A percentile compares a stretch with the other conserved stretches of the same genome.
phyloP scores from a whole-genome alignment of 345 rosid species.

The Syzygium grande region DNA sequence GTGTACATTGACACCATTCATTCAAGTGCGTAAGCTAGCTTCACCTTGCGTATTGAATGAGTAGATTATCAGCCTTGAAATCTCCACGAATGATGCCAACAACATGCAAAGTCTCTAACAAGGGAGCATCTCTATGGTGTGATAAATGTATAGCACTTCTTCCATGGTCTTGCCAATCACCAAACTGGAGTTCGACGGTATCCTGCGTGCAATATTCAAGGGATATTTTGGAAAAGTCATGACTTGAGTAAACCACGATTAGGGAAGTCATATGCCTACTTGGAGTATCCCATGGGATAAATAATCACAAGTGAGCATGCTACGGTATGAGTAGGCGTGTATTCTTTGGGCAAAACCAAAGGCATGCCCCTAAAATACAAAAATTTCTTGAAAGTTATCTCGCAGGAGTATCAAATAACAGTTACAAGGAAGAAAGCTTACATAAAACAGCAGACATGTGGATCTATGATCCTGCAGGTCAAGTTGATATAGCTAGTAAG shows the following conservation, averaged over 20 bases:
- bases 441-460: too few species aligned
- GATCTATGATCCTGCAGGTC: too few species aligned
- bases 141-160: constrained; percentile 76
- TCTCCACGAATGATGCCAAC: too few species aligned
- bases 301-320: constrained; percentile 75
- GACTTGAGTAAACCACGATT: not conserved
- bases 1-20: not conserved
- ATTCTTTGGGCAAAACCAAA: constrained; percentile 71
- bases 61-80: constrained; percentile 51
- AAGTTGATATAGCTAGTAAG: too few species aligned
- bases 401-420: too few species aligned
- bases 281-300: constrained; percentile 78
- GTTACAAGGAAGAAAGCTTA: too few species aligned
- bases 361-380: constrained; percentile 54
- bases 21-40: not conserved
- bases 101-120: constrained; percentile 71
- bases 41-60: constrained; percentile 70
- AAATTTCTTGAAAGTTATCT: constrained; percentile 5
- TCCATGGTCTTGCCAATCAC: constrained; percentile 77
- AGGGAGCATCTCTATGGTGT: constrained; percentile 81
- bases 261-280: constrained; percentile 20
- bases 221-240: not conserved
- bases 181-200: constrained; percentile 59
- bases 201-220: constrained; percentile 41
- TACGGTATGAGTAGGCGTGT: constrained; percentile 60